Conservation (phyloP, 1,139 yeast species). For the Sugiyamaella paludigena region DNA sequence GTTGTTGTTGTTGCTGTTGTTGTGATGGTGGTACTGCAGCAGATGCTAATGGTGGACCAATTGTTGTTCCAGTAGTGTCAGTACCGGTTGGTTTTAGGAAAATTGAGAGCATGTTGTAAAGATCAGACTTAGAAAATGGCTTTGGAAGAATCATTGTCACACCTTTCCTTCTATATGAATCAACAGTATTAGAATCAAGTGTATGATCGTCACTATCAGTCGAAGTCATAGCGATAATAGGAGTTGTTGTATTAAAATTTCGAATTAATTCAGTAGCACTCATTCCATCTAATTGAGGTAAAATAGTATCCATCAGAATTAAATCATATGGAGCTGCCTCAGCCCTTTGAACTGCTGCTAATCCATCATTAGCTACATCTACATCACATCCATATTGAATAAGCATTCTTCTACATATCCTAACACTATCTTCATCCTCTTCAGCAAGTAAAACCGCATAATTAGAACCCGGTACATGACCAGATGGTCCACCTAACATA, state of each 20-base stretch:
- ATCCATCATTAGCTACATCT: slow-evolving; percentile 88
- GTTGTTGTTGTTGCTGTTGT: no score
- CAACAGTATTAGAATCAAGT: slow-evolving; percentile 16
- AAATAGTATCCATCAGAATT: slow-evolving; percentile 88
- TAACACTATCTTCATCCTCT: slow-evolving; percentile 78
- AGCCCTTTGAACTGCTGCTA: slow-evolving; percentile 78
- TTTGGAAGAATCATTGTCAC: slow-evolving; percentile 90
- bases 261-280: slow-evolving; percentile 86
- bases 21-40: no score
- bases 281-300: slow-evolving; percentile 94
- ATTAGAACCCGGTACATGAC: not conserved
- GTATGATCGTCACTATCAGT: slow-evolving; percentile 13
- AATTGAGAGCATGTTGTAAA: slow-evolving; percentile 46
- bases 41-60: no score
- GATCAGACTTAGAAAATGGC: slow-evolving; percentile 85
- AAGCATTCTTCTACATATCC: slow-evolving; percentile 54
- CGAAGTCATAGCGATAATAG: slow-evolving; percentile 93
- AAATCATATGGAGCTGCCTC: slow-evolving; percentile 62
- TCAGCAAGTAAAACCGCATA: slow-evolving; percentile 66
- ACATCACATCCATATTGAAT: slow-evolving; percentile 89
- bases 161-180: slow-evolving; percentile 69
- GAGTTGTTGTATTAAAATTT: slow-evolving; percentile 77
- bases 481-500: not conserved
- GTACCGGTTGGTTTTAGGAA: slow-evolving; percentile 13
- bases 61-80: no score